Percentiles rank a stretch among this genome's conserved stretches.
Conservation (phyloP, 768 basidiomycete species). For the Tricholomella constricta region DNA sequence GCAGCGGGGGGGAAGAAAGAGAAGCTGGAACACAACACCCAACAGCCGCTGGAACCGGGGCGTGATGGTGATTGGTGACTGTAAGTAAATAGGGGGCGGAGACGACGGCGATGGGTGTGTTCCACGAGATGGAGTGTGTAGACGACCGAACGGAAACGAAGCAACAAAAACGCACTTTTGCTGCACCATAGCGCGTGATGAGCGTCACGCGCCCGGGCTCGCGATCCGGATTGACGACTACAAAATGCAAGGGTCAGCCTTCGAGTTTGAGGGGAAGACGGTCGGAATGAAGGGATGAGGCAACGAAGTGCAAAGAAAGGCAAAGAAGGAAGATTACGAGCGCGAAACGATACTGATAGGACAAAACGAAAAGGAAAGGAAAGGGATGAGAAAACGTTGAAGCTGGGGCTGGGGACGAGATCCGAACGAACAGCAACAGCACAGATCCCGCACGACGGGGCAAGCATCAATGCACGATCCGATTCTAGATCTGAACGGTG, state of each 20-base stretch:
- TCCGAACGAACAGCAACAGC: too few relatives aligned
- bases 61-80: too few relatives aligned
- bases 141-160: neutral
- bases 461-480: too few relatives aligned
- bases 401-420: too few relatives aligned
- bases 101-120: neutral
- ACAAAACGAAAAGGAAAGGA: neutral
- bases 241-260: constrained; percentile 1
- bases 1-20: neutral
- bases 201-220: constrained; percentile 84
- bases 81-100: neutral
- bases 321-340: neutral
- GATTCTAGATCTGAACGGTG: too few relatives aligned
- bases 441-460: too few relatives aligned
- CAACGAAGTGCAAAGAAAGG: neutral
- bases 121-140: neutral
- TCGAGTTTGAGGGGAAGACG: neutral
- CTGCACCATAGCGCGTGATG: constrained; percentile 92
- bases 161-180: constrained; percentile 54
- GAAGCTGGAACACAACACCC: too few relatives aligned
- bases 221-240: constrained; percentile 86
- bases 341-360: neutral
- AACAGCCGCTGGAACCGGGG: constrained; percentile 7
- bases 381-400: neutral
- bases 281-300: neutral